These are phyloP conservation scores for Dunaliella sp. DNA, from an alignment of 139 green algal genomes.

Conservation along the genomic window DNA sequence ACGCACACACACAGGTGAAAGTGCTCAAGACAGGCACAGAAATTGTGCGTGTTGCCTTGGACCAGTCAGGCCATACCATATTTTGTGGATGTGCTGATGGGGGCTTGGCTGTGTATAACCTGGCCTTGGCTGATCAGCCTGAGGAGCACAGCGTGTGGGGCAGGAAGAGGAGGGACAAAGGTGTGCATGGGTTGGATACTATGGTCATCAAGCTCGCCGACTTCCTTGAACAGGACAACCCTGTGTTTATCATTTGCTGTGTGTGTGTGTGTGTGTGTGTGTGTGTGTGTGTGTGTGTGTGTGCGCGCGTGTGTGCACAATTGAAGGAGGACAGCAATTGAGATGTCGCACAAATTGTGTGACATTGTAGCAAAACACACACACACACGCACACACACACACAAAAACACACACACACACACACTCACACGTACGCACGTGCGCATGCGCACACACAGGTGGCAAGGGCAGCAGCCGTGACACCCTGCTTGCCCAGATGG, in stretches of 20 bases:
- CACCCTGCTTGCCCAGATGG: background rate
- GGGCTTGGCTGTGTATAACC: slow-evolving; percentile 35
- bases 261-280: background rate
- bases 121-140: slow-evolving; percentile 16
- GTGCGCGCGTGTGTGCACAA: background rate
- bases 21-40: slow-evolving; percentile 15
- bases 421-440: background rate
- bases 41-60: slow-evolving; percentile 38
- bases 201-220: background rate
- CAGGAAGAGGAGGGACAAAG: background rate
- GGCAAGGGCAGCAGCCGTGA: background rate
- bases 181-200: background rate
- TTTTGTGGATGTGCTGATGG: slow-evolving; percentile 45
- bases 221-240: no score
- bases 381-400: background rate
- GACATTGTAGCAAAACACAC: background rate
- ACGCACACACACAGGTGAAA: slow-evolving; percentile 4
- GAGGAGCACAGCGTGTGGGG: slow-evolving; percentile 6
- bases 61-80: slow-evolving; percentile 34
- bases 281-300: background rate
- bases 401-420: background rate
- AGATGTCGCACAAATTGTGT: background rate
- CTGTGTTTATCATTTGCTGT: no score
- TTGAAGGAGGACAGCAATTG: background rate
- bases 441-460: no score